Evolutionary conservation across 495 filamentous ascomycete species (phyloP).

Genomic region (Baudoinia panamericana): DNA sequence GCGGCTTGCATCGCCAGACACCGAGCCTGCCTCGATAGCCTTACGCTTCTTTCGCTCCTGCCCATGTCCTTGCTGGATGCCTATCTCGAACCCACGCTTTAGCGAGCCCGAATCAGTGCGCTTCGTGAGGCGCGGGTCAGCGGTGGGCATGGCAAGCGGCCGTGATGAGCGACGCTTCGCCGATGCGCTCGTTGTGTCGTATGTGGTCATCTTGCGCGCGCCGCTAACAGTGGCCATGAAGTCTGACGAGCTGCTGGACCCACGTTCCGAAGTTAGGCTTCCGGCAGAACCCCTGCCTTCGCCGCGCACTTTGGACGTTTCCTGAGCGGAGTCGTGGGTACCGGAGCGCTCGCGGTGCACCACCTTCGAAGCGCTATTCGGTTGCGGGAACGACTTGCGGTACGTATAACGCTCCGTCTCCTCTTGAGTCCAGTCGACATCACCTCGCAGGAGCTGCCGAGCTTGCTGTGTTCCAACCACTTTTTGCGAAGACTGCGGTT

Average conservation of each 20-base stretch:
- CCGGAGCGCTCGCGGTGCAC: neutral
- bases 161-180: conserved; percentile 6
- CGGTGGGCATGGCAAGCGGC: neutral
- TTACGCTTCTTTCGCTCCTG: conserved; percentile 9
- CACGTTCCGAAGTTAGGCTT: neutral
- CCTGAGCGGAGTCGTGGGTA: neutral
- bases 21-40: neutral
- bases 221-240: conserved; percentile 4
- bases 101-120: neutral
- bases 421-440: neutral
- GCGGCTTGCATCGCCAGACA: neutral
- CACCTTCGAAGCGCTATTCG: conserved; percentile 18
- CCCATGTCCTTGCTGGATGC: conserved; percentile 6
- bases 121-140: conserved; percentile 7
- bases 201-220: conserved; percentile 8
- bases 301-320: neutral
- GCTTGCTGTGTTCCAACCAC: neutral
- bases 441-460: neutral
- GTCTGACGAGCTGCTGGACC: conserved; percentile 16
- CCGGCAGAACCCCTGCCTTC: neutral
- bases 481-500: neutral
- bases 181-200: neutral
- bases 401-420: conserved; percentile 12
- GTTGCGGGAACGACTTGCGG: conserved; percentile 4
- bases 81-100: conserved; percentile 6